A percentile compares a stretch with the other conserved stretches of the same genome.
Evolutionary conservation across 352 stramenopile genomes (phyloP).

Genomic region (Phytophthora europaea): DNA sequence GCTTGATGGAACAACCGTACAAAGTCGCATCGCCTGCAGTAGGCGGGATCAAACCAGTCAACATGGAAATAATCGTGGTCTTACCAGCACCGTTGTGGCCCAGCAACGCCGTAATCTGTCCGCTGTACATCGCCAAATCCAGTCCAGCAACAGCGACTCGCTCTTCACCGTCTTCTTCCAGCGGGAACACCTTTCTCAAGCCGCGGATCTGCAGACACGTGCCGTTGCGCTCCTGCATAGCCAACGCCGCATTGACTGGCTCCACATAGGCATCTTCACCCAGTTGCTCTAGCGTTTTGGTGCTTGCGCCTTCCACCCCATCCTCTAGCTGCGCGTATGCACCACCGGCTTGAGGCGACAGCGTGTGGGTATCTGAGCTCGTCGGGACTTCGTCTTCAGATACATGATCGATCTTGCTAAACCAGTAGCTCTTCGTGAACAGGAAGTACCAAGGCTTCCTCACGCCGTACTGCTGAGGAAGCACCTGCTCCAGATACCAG

Average conservation of each 20-base stretch:
- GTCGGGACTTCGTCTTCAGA: slow-evolving; percentile 5
- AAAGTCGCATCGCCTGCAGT: slow-evolving; percentile 76
- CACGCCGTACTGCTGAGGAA: slow-evolving; percentile 93
- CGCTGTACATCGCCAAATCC: slow-evolving; percentile 91
- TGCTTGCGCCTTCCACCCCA: not conserved
- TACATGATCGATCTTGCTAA: slow-evolving; percentile 12
- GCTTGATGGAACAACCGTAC: slow-evolving; percentile 72
- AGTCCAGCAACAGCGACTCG: slow-evolving; percentile 89
- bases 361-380: slow-evolving; percentile 1
- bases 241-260: slow-evolving; percentile 50
- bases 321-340: slow-evolving; percentile 29
- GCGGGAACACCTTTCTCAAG: slow-evolving; percentile 75
- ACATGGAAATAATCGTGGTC: slow-evolving; percentile 93
- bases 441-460: slow-evolving; percentile 93
- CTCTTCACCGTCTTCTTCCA: slow-evolving; percentile 57
- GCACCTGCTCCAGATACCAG: slow-evolving; percentile 94
- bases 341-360: slow-evolving; percentile 37
- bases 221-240: slow-evolving; percentile 49
- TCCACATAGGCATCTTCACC: slow-evolving; percentile 39
- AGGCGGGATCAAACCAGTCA: slow-evolving; percentile 89
- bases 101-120: slow-evolving; percentile 94
- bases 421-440: slow-evolving; percentile 61
- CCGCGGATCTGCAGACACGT: slow-evolving; percentile 53
- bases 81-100: slow-evolving; percentile 92
- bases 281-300: not conserved